phyloP scores from a whole-genome alignment of 352 stramenopile genomes.

The Globisporangium mamillatum region DNA sequence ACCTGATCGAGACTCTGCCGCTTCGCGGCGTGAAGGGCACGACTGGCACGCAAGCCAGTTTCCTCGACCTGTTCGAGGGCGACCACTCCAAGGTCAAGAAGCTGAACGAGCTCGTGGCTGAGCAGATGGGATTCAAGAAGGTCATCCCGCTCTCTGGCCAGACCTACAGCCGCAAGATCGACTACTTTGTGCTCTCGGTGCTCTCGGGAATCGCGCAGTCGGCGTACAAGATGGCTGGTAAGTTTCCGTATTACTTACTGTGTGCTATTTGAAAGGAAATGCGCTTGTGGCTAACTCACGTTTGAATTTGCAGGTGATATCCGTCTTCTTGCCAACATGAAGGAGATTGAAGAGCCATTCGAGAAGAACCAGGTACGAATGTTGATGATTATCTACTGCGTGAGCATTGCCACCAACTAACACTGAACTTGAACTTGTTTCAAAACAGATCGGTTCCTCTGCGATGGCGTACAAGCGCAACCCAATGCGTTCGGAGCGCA shows the following conservation, averaged over 20 bases:
- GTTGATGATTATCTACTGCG: neutral
- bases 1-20: slow-evolving; percentile 95
- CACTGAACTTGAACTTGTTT: neutral
- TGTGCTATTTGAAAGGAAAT: neutral
- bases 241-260: neutral
- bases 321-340: slow-evolving; percentile 98
- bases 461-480: slow-evolving; percentile 99
- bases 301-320: slow-evolving; percentile 86
- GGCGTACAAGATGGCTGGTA: slow-evolving; percentile 98
- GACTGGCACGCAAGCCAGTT: slow-evolving; percentile 98
- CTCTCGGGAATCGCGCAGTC: slow-evolving; percentile 96
- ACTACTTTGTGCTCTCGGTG: slow-evolving; percentile 95
- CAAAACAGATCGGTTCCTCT: slow-evolving; percentile 91
- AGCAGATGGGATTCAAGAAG: slow-evolving; percentile 98
- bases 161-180: slow-evolving; percentile 99
- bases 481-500: slow-evolving; percentile 98
- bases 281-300: neutral
- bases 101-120: slow-evolving; percentile 94
- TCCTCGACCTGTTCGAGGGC: slow-evolving; percentile 98
- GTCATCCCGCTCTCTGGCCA: slow-evolving; percentile 97
- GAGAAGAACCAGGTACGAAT: slow-evolving; percentile 83
- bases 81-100: slow-evolving; percentile 97
- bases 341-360: slow-evolving; percentile 97
- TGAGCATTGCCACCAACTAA: neutral
- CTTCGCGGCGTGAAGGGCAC: slow-evolving; percentile 99